Evolutionary conservation across 805 yeast genomes (phyloP).

Genomic region (Clavispora fructus): DNA sequence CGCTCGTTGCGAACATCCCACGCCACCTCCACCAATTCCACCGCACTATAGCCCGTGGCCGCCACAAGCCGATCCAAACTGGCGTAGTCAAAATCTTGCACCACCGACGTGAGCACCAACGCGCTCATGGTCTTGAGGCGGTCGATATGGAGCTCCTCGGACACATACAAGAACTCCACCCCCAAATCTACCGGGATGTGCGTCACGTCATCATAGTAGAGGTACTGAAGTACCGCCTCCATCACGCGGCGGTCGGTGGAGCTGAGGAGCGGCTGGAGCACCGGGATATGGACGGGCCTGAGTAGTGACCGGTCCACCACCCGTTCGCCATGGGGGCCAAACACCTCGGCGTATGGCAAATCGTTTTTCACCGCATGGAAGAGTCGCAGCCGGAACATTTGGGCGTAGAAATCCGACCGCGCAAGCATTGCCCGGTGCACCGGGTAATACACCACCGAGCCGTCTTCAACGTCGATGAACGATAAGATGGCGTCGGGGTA

Average conservation of each 20-base stretch:
- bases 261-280: slow-evolving; percentile 11
- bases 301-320: slow-evolving; percentile 3
- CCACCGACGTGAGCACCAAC: slow-evolving; percentile 34
- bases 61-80: slow-evolving; percentile 17
- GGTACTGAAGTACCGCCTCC: slow-evolving; percentile 47
- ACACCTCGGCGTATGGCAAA: slow-evolving; percentile 9
- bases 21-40: slow-evolving; percentile 55
- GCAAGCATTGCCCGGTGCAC: slow-evolving; percentile 57
- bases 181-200: slow-evolving; percentile 47
- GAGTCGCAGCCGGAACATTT: slow-evolving; percentile 51
- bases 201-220: slow-evolving; percentile 55
- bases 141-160: slow-evolving; percentile 58
- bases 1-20: slow-evolving; percentile 66
- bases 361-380: slow-evolving; percentile 14
- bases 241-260: slow-evolving; percentile 26
- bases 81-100: slow-evolving; percentile 14
- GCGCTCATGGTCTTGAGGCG: slow-evolving; percentile 63
- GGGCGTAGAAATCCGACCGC: slow-evolving; percentile 59
- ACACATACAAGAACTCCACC: slow-evolving; percentile 51
- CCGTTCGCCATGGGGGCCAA: not conserved
- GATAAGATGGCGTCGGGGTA: slow-evolving; percentile 47
- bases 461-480: slow-evolving; percentile 24
- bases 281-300: slow-evolving; percentile 7
- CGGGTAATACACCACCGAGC: slow-evolving; percentile 44
- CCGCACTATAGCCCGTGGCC: slow-evolving; percentile 36